Conservation (phyloP, 2,329 filamentous ascomycete species). For the Ophiostoma ulmi region DNA sequence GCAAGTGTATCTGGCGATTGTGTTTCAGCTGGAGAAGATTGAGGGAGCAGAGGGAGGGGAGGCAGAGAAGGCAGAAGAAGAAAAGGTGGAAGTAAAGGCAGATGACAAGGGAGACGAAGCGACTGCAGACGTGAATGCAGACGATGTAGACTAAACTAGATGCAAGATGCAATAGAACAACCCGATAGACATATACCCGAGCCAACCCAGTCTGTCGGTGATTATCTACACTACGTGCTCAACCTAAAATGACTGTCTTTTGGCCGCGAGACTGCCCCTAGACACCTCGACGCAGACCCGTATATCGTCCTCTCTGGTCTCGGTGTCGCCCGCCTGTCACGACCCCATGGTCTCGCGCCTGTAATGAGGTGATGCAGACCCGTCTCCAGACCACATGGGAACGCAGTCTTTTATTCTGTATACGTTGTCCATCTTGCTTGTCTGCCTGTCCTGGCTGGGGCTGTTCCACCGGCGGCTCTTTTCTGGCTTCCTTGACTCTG, state of each 20-base stretch:
- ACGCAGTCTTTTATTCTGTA: not conserved
- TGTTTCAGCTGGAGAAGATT: conserved; percentile 70
- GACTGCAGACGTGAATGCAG: conserved; percentile 34
- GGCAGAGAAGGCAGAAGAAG: not conserved
- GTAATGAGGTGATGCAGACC: not conserved
- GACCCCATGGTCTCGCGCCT: not conserved
- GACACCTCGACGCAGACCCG: not conserved
- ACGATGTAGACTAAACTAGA: conserved; percentile 42
- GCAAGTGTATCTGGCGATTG: conserved; percentile 71
- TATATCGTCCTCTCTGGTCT: not conserved
- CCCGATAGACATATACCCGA: not conserved
- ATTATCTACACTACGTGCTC: not conserved
- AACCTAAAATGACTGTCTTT: not conserved
- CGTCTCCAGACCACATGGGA: not conserved
- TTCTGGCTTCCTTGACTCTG: not conserved
- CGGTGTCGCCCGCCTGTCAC: conserved; percentile 1
- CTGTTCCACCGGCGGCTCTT: conserved; percentile 5
- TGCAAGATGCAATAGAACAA: not conserved
- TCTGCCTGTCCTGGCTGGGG: not conserved
- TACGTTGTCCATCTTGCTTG: not conserved
- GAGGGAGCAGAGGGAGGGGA: conserved; percentile 43
- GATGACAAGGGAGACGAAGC: not conserved
- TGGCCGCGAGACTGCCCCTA: not conserved
- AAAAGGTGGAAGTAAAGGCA: not conserved
- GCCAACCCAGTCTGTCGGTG: not conserved